phyloP scores from a whole-genome alignment of 352 stramenopile species.

The Globisporangium emineosum region DNA sequence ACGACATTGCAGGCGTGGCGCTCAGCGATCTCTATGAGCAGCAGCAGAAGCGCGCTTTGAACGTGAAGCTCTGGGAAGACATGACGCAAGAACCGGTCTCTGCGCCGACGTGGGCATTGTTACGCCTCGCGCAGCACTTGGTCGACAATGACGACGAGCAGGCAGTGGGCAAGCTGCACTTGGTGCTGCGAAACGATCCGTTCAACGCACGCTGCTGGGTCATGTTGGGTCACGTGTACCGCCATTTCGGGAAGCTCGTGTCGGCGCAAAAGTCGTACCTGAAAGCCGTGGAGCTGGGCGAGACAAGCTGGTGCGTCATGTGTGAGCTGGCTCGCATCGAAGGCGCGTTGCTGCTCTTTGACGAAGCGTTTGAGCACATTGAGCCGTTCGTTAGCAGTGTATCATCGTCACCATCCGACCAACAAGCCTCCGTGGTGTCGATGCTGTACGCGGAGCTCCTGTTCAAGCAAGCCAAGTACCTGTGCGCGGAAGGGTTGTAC shows the following conservation, averaged over 20 bases:
- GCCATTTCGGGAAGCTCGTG: slow-evolving; percentile 74
- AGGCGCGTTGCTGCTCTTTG: slow-evolving; percentile 60
- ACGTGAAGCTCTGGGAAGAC: slow-evolving; percentile 68
- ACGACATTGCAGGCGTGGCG: slow-evolving; percentile 55
- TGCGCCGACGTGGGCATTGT: slow-evolving; percentile 69
- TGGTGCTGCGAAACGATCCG: slow-evolving; percentile 72
- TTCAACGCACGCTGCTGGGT: slow-evolving; percentile 66
- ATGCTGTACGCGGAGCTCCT: slow-evolving; percentile 70
- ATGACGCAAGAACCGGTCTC: slow-evolving; percentile 52
- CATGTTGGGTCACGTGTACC: slow-evolving; percentile 74
- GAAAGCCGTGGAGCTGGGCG: slow-evolving; percentile 69
- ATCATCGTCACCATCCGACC: neutral
- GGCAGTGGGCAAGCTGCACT: slow-evolving; percentile 65
- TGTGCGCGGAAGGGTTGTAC: slow-evolving; percentile 75
- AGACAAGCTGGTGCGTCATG: slow-evolving; percentile 63
- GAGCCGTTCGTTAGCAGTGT: slow-evolving; percentile 28
- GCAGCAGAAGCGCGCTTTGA: slow-evolving; percentile 59
- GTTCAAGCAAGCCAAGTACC: slow-evolving; percentile 73
- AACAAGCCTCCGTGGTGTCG: slow-evolving; percentile 33
- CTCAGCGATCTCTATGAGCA: slow-evolving; percentile 71
- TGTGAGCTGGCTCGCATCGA: slow-evolving; percentile 81
- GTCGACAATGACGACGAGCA: slow-evolving; percentile 63
- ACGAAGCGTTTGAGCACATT: slow-evolving; percentile 67
- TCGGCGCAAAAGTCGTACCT: slow-evolving; percentile 79
- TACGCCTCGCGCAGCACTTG: slow-evolving; percentile 68